These are phyloP conservation scores for Yarrowia bubula DNA, from an alignment of 805 yeast species.

Conservation along the genomic window DNA sequence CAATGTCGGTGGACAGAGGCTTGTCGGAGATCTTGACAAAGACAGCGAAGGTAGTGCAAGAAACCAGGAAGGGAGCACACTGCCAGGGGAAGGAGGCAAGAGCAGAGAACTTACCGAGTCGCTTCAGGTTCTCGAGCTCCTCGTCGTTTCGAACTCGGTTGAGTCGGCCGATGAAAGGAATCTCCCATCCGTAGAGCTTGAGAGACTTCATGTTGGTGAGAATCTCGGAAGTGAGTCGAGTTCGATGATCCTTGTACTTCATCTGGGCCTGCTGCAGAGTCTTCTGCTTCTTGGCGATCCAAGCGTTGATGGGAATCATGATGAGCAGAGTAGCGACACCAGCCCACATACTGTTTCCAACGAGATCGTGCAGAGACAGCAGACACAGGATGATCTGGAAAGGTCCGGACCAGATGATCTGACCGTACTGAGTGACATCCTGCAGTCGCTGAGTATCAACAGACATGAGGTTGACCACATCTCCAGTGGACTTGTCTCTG, in stretches of 20 bases:
- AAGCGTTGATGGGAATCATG: constrained; percentile 79
- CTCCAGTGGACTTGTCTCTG: constrained; percentile 67
- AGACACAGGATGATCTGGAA: constrained; percentile 81
- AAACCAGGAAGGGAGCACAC: constrained; percentile 86
- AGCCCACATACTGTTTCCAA: constrained; percentile 88
- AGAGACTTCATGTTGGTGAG: constrained; percentile 84
- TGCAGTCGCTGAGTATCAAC: constrained; percentile 71
- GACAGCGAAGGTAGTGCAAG: constrained; percentile 85
- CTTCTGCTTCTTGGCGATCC: constrained; percentile 42
- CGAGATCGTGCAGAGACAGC: constrained; percentile 63
- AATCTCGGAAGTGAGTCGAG: constrained; percentile 81
- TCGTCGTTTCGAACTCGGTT: constrained; percentile 55
- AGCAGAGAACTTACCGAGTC: constrained; percentile 77
- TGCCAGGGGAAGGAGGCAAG: constrained; percentile 82
- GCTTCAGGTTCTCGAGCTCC: constrained; percentile 69
- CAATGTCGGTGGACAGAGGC: constrained; percentile 85
- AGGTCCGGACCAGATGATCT: constrained; percentile 89
- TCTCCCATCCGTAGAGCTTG: constrained; percentile 86
- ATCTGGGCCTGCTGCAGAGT: constrained; percentile 78
- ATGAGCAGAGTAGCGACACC: constrained; percentile 71
- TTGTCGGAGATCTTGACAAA: constrained; percentile 61
- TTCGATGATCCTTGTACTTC: constrained; percentile 75
- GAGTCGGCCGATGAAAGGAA: constrained; percentile 60
- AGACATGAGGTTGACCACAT: constrained; percentile 70
- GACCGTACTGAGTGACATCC: constrained; percentile 69